Evolutionary conservation across 345 rosid species (phyloP).

Genomic region (Cardamine chenopodiifolia): DNA sequence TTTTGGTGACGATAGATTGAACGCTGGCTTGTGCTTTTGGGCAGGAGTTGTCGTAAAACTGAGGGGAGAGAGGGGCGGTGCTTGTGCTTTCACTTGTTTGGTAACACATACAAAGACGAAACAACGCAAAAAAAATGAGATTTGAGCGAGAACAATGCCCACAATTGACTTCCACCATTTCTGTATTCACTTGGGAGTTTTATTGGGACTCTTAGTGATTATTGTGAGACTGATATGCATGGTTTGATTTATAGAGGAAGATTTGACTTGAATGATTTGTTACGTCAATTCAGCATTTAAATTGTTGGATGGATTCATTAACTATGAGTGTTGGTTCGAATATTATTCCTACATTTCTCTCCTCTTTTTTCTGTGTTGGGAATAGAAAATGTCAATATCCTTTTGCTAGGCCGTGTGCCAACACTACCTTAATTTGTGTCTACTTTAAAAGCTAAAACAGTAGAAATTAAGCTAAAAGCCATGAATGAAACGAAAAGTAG

Average conservation of each 20-base stretch:
- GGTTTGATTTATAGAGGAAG: slow-evolving; percentile 17
- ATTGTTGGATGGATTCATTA: slow-evolving; percentile 13
- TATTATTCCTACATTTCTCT: background rate
- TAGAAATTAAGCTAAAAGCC: background rate
- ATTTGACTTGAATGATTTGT: slow-evolving; percentile 1
- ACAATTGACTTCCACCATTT: slow-evolving; percentile 44
- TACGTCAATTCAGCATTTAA: slow-evolving; percentile 13
- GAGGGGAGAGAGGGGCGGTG: slow-evolving; percentile 50
- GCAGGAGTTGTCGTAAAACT: slow-evolving; percentile 66
- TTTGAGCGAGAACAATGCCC: slow-evolving; percentile 31
- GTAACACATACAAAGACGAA: slow-evolving; percentile 45
- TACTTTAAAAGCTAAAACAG: background rate
- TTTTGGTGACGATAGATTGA: slow-evolving; percentile 52
- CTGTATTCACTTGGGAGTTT: background rate
- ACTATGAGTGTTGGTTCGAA: background rate
- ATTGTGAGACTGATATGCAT: slow-evolving; percentile 2
- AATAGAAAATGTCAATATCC: background rate
- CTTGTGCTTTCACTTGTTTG: slow-evolving; percentile 17
- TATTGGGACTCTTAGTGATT: background rate
- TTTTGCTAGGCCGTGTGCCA: background rate
- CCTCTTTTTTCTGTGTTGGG: background rate
- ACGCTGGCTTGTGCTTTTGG: slow-evolving; percentile 59
- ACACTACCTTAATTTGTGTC: background rate
- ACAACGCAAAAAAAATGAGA: slow-evolving; percentile 49
- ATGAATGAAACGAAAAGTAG: slow-evolving; percentile 12